Evolutionary conservation across 192 early-diverging fungal genomes (phyloP).

Genomic region (Chytriomyces sp.): DNA sequence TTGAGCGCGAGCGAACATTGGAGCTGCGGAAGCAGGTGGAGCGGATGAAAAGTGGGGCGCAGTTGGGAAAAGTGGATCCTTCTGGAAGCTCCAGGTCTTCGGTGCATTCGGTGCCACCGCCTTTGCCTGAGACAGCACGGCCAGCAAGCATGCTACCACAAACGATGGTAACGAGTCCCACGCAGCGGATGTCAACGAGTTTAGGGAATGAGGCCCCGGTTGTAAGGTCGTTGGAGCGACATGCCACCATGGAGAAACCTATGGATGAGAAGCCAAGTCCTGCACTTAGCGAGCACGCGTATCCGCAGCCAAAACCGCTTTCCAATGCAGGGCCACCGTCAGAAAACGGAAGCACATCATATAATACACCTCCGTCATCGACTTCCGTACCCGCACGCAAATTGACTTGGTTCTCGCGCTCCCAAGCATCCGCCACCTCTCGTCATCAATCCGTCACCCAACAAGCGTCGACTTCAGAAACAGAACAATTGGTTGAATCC

Average conservation of each 20-base stretch:
- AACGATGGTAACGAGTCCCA: not conserved
- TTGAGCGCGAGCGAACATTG: conserved; percentile 3
- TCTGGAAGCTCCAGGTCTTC: too few relatives aligned
- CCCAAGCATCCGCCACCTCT: not conserved
- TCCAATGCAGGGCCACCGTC: not conserved
- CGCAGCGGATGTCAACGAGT: not conserved
- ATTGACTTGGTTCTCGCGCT: not conserved
- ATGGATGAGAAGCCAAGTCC: not conserved
- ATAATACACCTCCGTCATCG: not conserved
- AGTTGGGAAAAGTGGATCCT: not conserved
- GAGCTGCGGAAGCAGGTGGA: not conserved
- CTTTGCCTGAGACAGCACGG: not conserved
- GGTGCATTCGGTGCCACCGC: too few relatives aligned
- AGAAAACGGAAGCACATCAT: not conserved
- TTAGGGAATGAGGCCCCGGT: too few relatives aligned
- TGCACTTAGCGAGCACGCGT: not conserved
- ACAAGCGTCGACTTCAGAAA: not conserved
- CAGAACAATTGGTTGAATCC: conserved; percentile 11
- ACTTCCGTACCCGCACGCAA: not conserved
- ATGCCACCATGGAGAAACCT: not conserved
- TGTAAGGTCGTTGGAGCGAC: too few relatives aligned
- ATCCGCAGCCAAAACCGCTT: not conserved
- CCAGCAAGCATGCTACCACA: too few relatives aligned
- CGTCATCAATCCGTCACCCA: not conserved
- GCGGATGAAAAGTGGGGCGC: not conserved